phyloP scores from a whole-genome alignment of 1,284 basidiomycete species.

The Gomphus sp. region DNA sequence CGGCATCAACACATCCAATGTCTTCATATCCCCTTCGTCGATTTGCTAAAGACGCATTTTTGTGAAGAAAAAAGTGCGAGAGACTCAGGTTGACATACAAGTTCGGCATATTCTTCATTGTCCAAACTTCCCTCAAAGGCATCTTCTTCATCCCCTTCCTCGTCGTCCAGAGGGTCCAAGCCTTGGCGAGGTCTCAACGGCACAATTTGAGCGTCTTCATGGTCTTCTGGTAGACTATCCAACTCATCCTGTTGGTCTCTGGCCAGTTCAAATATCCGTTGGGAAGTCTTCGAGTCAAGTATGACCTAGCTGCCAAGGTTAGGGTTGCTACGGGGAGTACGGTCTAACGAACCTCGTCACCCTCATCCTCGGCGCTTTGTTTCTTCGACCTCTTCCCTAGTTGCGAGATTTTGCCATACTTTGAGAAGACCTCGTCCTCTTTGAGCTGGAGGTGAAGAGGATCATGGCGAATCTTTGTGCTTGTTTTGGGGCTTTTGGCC shows the following conservation, averaged over 20 bases:
- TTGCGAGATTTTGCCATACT: conserved; percentile 69
- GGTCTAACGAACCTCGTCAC: conserved; percentile 39
- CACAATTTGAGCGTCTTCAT: conserved; percentile 16
- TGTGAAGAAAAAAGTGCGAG: conserved; percentile 1
- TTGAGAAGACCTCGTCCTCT: conserved; percentile 64
- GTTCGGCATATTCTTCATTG: conserved; percentile 39
- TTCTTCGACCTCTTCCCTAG: conserved; percentile 57
- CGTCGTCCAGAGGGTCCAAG: conserved; percentile 14
- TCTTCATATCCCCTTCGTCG: conserved; percentile 79
- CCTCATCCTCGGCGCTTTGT: conserved; percentile 38
- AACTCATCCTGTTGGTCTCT: conserved; percentile 91
- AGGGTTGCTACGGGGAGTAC: conserved; percentile 2
- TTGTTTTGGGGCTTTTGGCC: conserved; percentile 1
- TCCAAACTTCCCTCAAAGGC: conserved; percentile 25
- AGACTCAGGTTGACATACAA: conserved; percentile 23
- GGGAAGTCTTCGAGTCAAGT: conserved; percentile 80
- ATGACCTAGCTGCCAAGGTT: conserved; percentile 39
- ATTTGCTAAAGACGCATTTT: conserved; percentile 54
- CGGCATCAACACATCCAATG: conserved; percentile 74
- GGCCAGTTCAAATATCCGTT: conserved; percentile 88
- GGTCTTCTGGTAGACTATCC: conserved; percentile 40
- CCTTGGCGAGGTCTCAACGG: conserved; percentile 3
- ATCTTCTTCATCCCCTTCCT: conserved; percentile 27
- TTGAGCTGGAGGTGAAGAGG: conserved; percentile 77
- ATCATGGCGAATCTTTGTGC: conserved; percentile 63